Evolutionary conservation across 23 red algal genomes (phyloP), one percentile per base, ranked within the genome.

Genomic region (Rhodosorus marinus): DNA sequence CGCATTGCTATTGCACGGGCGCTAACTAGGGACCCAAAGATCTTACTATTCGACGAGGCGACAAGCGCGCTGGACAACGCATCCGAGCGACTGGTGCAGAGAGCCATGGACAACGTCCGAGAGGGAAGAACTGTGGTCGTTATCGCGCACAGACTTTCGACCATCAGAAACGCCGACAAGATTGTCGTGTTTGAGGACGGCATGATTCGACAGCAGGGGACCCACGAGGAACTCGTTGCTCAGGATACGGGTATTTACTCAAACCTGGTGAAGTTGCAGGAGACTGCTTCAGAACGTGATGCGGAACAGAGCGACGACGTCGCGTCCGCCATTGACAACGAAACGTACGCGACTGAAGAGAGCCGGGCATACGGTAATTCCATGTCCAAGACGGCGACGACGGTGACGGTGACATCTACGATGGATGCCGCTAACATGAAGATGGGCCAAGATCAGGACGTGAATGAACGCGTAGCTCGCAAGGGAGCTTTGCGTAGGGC

Each of bases 101-200:
- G 62, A 20, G 87, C 76, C 14, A 40, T 93, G 26, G 66, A 82
- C 40, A 49, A 50, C 6, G 70, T 74, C 24, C 45, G 74, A 6
- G 59, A 64, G 31, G 75, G 64, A 23, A 69, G 87, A 0, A 93
- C 87, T 2, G 80, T 78, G 6, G 36, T 93, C 8, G 71, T 74
- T 3, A 82, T 82, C 59, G 87, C 87, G 21, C 87, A 93, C 46
- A 69, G 87, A 20, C 57, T 93, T 31, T 63, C 75, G 27, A 81
- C 87, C 0, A 75, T 93, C 3, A 57, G 49, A 33, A 74, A 93
- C 52, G 87, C 87, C 3, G 59, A 83, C 60, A 60, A 62, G 11
- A 93, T 93, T 26, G 69, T 75, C 19, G 76, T 93, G 24, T 45
- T 93, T 31, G 51, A 82, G 8, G 23, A 93, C 11, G 87, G 87